Percentiles rank a stretch among this genome's conserved stretches.
phyloP scores from a whole-genome alignment of 2,329 filamentous ascomycete genomes.

The Pseudomassariella vexata region DNA sequence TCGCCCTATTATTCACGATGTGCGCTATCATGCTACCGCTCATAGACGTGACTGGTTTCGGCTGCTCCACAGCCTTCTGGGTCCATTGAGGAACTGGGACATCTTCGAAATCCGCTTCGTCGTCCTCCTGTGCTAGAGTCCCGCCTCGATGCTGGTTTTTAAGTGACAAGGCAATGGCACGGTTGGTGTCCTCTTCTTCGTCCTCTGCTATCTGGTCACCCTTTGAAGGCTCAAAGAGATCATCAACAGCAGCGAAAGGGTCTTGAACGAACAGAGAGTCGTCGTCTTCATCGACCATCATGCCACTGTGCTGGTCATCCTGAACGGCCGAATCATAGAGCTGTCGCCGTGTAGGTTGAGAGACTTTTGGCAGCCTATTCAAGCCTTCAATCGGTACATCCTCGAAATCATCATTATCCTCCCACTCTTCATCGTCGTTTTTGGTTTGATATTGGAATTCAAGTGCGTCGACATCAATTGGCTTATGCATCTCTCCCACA shows the following conservation, averaged over 20 bases:
- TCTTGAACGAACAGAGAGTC: slow-evolving; percentile 52
- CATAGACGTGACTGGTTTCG: slow-evolving; percentile 44
- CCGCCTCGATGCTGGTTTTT: slow-evolving; percentile 49
- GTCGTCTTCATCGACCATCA: slow-evolving; percentile 33
- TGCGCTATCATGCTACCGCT: slow-evolving; percentile 62
- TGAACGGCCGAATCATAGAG: slow-evolving; percentile 14
- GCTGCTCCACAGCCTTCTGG: slow-evolving; percentile 44
- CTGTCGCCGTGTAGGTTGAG: slow-evolving; percentile 21
- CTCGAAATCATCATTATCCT: slow-evolving; percentile 76
- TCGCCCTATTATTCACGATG: slow-evolving; percentile 68
- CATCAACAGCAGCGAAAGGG: slow-evolving; percentile 10
- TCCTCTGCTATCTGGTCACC: slow-evolving; percentile 29
- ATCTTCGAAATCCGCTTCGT: slow-evolving; percentile 43
- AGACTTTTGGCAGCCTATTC: slow-evolving; percentile 71
- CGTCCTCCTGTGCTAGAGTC: slow-evolving; percentile 23
- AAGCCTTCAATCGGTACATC: slow-evolving; percentile 88
- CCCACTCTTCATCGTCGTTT: slow-evolving; percentile 52
- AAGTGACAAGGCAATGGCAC: slow-evolving; percentile 81
- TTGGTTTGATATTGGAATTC: slow-evolving; percentile 51
- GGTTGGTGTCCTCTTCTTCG: slow-evolving; percentile 60
- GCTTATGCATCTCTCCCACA: slow-evolving; percentile 72
- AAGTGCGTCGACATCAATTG: slow-evolving; percentile 81
- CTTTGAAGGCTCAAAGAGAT: slow-evolving; percentile 14
- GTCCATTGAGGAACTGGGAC: slow-evolving; percentile 48
- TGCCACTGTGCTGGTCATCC: slow-evolving; percentile 7